Percentiles rank a stretch among this genome's conserved stretches.
phyloP scores from a whole-genome alignment of 768 basidiomycete species.

The Cystobasidium tubakii region DNA sequence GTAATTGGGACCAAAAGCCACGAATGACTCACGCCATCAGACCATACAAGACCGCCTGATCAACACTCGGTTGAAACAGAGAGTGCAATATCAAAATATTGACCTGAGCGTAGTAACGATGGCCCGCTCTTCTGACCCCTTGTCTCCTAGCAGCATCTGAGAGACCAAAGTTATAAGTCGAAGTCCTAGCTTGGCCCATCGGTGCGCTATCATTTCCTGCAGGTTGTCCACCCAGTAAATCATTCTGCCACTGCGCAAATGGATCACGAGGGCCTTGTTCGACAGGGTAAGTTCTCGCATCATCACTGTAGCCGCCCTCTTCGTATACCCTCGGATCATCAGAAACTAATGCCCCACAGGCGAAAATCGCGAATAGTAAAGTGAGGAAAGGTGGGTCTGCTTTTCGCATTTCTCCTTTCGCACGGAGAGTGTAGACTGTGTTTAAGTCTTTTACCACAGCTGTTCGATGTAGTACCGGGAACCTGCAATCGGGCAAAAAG shows the following conservation, averaged over 20 bases:
- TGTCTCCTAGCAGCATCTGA: not conserved
- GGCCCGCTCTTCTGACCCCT: constrained; percentile 18
- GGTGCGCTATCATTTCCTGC: not conserved
- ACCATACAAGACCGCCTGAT: constrained; percentile 17
- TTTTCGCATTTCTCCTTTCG: not conserved
- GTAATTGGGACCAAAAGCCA: not conserved
- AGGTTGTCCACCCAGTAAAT: not conserved
- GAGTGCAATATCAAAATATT: constrained; percentile 15
- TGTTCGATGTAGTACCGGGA: constrained; percentile 22
- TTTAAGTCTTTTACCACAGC: not conserved
- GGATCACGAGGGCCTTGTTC: not conserved
- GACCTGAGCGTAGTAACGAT: constrained; percentile 12
- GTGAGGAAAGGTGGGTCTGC: constrained; percentile 14
- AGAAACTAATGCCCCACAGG: constrained; percentile 8
- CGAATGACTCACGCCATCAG: not conserved
- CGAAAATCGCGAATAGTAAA: constrained; percentile 26
- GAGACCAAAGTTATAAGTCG: constrained; percentile 19
- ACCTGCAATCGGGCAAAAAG: not conserved
- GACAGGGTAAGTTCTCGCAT: not conserved
- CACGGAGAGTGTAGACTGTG: not conserved
- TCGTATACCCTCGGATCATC: constrained; percentile 24
- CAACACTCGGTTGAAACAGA: not conserved
- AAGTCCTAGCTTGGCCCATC: not conserved
- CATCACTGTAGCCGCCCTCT: constrained; percentile 12
- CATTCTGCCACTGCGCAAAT: not conserved